phyloP scores from a whole-genome alignment of 1,284 basidiomycete species.

The Moesziomyces sp. region DNA sequence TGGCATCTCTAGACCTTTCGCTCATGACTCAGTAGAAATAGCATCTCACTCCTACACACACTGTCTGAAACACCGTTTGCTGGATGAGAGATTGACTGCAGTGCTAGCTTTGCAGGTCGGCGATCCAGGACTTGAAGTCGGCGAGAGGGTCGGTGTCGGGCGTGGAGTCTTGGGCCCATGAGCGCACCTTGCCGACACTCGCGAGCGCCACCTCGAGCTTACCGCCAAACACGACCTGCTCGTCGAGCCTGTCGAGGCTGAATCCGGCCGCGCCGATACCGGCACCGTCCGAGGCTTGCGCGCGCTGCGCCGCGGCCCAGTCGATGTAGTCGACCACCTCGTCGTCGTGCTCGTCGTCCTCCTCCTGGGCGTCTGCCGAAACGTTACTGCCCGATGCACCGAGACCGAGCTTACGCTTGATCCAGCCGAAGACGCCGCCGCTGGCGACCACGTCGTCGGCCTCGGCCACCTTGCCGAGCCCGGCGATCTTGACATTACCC shows the following conservation, averaged over 20 bases:
- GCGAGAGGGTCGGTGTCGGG: constrained; percentile 9
- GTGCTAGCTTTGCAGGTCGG: constrained; percentile 23
- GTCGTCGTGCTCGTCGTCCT: constrained; percentile 53
- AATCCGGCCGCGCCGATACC: constrained; percentile 15
- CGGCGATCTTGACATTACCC: constrained; percentile 57
- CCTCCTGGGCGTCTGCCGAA: constrained; percentile 29
- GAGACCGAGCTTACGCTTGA: constrained; percentile 37
- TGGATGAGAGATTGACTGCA: neutral
- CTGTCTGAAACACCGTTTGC: too few species aligned
- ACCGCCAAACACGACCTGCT: constrained; percentile 53
- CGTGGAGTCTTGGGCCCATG: constrained; percentile 10
- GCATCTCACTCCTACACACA: neutral
- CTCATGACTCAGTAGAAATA: neutral
- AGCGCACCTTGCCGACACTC: constrained; percentile 46
- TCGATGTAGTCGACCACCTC: constrained; percentile 60
- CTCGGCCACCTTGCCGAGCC: constrained; percentile 54
- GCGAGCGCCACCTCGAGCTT: constrained; percentile 50
- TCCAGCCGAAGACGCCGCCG: constrained; percentile 45
- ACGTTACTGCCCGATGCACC: constrained; percentile 1
- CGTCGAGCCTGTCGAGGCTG: constrained; percentile 54
- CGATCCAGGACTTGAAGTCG: constrained; percentile 43
- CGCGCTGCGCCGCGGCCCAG: constrained; percentile 28
- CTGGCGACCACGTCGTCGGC: constrained; percentile 5
- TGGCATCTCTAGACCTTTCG: constrained; percentile 25
- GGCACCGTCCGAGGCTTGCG: constrained; percentile 1